Evolutionary conservation across 768 basidiomycete genomes (phyloP), one percentile per base, ranked within the genome.

Genomic region (Tylopilus vinaceipallidus): DNA sequence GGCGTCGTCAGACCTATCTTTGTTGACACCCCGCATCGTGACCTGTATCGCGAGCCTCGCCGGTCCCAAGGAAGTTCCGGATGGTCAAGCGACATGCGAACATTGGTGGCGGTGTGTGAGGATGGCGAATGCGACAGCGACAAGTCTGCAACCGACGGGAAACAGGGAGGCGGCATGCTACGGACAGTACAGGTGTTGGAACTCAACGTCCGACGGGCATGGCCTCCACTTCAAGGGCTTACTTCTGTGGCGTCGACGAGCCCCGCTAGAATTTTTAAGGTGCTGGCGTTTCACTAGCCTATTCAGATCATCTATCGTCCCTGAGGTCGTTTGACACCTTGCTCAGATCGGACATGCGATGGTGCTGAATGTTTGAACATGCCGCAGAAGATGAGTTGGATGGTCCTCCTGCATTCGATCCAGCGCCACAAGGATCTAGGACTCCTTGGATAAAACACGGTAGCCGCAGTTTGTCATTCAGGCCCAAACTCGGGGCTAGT

Each of bases 231-330:
- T 35, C 33, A 32, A 38, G 17, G 16, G 33, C 24, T 34, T 22
- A 11, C 38, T 48, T 35, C 34, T 42, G 40, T 32, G 51, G n/a
- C 17, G 32, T 42, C 26, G 19, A 42, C 46, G 16, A 47, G 34
- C 26, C 19, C 50, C 19, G 11, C 22, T 22, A 17, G 47, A 27
- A n/a, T 47, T 54, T 47, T 39, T 50, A 53, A 38, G 17, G 16
- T 13, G 47, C 17, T 46, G 32, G 29, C 19, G 51, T 57, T 57
- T 61, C 42, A 49, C 14, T 17, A 20, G 6, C 24, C 30, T 30
- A 26, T 27, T 32, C 23, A 29, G 33, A 33, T 45, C 27, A 8
- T 34, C 14, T 29, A 32, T 32, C 32, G 17, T n/a, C 36, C 30
- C 47, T n/a, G 20, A 20, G 26, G 16, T 22, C 17, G 12, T 46